These are phyloP conservation scores for Colletotrichum somersetense DNA, from an alignment of 2,329 filamentous ascomycete species.

Conservation along the genomic window DNA sequence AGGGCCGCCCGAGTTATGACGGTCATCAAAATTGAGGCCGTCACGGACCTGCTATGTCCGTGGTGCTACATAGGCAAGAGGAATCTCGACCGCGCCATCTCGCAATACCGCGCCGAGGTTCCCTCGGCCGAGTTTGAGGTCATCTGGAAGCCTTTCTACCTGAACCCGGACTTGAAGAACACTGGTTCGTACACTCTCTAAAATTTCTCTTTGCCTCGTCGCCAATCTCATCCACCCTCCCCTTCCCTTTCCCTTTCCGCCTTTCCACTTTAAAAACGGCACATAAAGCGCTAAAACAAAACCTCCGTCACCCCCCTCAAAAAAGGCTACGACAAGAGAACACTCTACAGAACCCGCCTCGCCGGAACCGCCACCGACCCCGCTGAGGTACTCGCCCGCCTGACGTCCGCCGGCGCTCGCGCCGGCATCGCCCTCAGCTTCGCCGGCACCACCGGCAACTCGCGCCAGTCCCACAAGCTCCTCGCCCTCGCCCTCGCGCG, in stretches of 20 bases:
- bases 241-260: too few relatives aligned
- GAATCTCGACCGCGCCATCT: conserved; percentile 60
- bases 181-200: conserved; percentile 43
- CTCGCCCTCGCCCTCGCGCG: conserved; percentile 55
- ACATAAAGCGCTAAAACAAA: conserved; percentile 7
- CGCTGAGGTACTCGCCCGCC: conserved; percentile 48
- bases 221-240: background rate
- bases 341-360: conserved; percentile 50
- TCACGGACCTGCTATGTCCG: conserved; percentile 64
- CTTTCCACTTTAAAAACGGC: background rate
- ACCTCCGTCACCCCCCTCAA: conserved; percentile 17
- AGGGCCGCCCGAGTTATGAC: conserved; percentile 19
- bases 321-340: conserved; percentile 52
- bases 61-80: conserved; percentile 65
- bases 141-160: conserved; percentile 61
- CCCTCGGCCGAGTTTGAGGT: conserved; percentile 61
- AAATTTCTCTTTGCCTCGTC: background rate
- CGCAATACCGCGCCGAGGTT: conserved; percentile 53
- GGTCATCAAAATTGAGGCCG: conserved; percentile 59
- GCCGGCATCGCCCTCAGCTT: conserved; percentile 56
- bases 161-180: conserved; percentile 53
- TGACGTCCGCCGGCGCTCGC: conserved; percentile 50
- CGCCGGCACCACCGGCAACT: conserved; percentile 57
- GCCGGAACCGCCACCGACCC: conserved; percentile 39
- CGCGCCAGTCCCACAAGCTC: conserved; percentile 62